Evolutionary conservation across 2,329 filamentous ascomycete genomes (phyloP).

Genomic region (Scopulariopsis brevicaulis): DNA sequence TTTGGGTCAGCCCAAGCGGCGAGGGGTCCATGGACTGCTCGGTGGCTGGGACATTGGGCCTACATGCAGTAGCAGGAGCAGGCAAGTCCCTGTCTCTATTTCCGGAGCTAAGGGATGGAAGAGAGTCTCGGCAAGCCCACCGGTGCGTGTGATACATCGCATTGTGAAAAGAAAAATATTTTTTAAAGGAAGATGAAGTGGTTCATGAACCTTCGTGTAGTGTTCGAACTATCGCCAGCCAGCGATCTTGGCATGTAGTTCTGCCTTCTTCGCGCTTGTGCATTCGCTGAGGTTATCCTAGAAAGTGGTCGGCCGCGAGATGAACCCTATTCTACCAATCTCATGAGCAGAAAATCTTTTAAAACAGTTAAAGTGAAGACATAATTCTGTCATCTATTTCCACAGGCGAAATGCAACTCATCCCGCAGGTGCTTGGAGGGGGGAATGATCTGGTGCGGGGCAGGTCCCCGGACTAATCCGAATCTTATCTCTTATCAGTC

Average conservation of each 20-base stretch:
- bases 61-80: neutral
- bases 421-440: neutral
- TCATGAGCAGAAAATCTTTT: no score
- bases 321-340: no score
- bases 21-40: neutral
- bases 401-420: neutral
- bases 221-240: no score
- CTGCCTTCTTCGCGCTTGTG: no score
- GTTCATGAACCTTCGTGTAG: no score
- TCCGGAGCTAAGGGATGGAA: neutral
- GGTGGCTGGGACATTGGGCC: neutral
- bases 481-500: constrained; percentile 8
- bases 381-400: neutral
- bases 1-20: neutral
- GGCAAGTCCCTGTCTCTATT: neutral
- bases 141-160: neutral
- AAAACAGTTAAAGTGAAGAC: no score
- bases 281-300: no score
- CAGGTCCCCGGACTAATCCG: neutral
- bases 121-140: neutral
- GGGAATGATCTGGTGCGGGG: neutral
- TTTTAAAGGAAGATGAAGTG: no score
- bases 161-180: no score
- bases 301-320: no score
- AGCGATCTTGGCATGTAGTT: no score